Evolutionary conservation across 306 rosid genomes (phyloP).

Genomic region (Cercis canadensis): DNA sequence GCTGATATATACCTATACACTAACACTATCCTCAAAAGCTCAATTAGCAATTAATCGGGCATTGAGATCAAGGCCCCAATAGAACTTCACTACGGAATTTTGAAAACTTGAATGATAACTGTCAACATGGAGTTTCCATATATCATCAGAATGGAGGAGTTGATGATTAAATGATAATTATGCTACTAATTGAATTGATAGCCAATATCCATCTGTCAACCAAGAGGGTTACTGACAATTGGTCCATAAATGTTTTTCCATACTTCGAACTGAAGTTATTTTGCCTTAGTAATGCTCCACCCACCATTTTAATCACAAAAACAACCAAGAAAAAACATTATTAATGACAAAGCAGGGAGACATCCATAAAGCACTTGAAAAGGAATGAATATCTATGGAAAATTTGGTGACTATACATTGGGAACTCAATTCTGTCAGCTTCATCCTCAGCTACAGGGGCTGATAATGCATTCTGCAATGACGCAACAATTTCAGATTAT

Average conservation of each 20-base stretch:
- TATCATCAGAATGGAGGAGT: neutral
- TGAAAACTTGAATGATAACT: neutral
- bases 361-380: neutral
- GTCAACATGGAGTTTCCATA: neutral
- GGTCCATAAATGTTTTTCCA: neutral
- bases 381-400: neutral
- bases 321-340: no score
- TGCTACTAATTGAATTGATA: neutral
- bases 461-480: constrained; percentile 36
- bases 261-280: no score
- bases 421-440: constrained; percentile 16
- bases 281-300: neutral
- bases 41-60: neutral
- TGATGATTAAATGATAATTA: neutral
- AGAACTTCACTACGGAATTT: neutral
- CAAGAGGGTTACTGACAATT: neutral
- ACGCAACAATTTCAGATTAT: neutral
- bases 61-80: neutral
- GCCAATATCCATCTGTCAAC: neutral
- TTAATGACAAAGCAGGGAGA: no score
- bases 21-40: neutral
- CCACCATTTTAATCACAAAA: neutral
- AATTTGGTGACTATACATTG: constrained; percentile 18
- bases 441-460: neutral
- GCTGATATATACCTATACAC: neutral